Conservation (phyloP, 2,329 filamentous ascomycete genomes). For the Chrysoporthe deuterocubensis region DNA sequence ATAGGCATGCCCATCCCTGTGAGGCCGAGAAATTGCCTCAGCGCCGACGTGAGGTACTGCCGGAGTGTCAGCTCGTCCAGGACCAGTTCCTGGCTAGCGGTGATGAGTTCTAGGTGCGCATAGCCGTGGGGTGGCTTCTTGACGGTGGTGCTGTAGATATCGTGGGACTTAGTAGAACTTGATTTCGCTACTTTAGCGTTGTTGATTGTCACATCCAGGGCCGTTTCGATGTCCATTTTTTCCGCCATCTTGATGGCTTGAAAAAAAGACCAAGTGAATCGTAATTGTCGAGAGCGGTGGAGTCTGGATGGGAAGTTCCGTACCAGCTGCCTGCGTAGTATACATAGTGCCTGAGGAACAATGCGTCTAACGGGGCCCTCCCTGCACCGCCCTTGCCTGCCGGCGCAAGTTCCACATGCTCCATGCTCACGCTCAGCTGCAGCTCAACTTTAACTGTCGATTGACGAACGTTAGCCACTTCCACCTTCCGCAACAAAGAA, state of each 20-base stretch:
- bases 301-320: background rate
- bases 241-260: conserved; percentile 7
- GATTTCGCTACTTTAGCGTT: conserved; percentile 35
- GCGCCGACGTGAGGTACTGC: conserved; percentile 64
- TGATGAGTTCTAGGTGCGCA: conserved; percentile 55
- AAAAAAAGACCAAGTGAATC: background rate
- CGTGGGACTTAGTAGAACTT: conserved; percentile 49
- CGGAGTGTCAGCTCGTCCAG: conserved; percentile 68
- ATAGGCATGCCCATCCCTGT: conserved; percentile 69
- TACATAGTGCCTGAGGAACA: background rate
- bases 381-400: background rate
- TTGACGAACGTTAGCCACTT: background rate
- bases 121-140: conserved; percentile 59
- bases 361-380: background rate
- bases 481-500: background rate
- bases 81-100: conserved; percentile 27
- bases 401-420: conserved; percentile 7
- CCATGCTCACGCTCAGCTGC: background rate
- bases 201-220: background rate
- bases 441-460: background rate
- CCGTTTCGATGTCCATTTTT: conserved; percentile 34
- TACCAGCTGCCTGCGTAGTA: background rate
- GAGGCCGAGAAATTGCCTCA: conserved; percentile 71
- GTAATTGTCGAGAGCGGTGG: background rate
- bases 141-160: conserved; percentile 57